Percentiles rank a stretch among this genome's conserved stretches.
Conservation (phyloP, 2,329 filamentous ascomycete species). For the Aspergillus oerlinghausenensis region DNA sequence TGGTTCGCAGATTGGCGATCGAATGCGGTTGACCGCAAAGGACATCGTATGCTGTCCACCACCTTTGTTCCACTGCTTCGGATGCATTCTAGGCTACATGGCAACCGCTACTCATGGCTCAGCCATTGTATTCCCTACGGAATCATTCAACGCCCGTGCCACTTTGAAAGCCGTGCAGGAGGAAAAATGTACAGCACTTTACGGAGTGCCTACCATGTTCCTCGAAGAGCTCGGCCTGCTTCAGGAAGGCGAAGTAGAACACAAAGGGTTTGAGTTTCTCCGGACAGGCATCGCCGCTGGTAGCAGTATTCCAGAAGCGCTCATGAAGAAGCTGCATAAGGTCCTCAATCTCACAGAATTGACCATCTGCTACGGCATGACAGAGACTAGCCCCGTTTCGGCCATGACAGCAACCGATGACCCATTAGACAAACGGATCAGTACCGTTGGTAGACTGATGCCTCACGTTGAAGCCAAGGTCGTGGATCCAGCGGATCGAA, state of each 20-base stretch:
- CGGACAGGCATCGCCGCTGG: constrained; percentile 91
- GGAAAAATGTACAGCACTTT: constrained; percentile 64
- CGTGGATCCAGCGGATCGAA: constrained; percentile 63
- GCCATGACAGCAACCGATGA: constrained; percentile 79
- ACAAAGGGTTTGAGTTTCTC: constrained; percentile 59
- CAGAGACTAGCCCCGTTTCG: constrained; percentile 68
- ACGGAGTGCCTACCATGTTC: constrained; percentile 95
- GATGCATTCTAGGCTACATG: constrained; percentile 90
- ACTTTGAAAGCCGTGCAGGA: constrained; percentile 62
- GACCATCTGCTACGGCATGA: constrained; percentile 96
- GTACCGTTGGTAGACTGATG: constrained; percentile 73
- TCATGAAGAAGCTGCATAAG: constrained; percentile 64
- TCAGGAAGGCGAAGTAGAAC: constrained; percentile 44
- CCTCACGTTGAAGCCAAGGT: constrained; percentile 79
- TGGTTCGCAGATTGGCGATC: constrained; percentile 72
- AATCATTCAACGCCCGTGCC: constrained; percentile 77
- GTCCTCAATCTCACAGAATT: constrained; percentile 73
- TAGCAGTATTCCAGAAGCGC: constrained; percentile 71
- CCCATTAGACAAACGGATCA: constrained; percentile 66
- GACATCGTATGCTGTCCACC: constrained; percentile 68
- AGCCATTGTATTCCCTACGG: constrained; percentile 76
- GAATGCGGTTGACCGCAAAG: constrained; percentile 71
- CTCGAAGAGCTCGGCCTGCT: constrained; percentile 79
- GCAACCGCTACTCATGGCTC: constrained; percentile 80
- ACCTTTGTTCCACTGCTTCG: constrained; percentile 69